Evolutionary conservation across 2,329 filamentous ascomycete species (phyloP), one percentile per base, ranked within the genome.

Genomic region (Aschersonia sp.): DNA sequence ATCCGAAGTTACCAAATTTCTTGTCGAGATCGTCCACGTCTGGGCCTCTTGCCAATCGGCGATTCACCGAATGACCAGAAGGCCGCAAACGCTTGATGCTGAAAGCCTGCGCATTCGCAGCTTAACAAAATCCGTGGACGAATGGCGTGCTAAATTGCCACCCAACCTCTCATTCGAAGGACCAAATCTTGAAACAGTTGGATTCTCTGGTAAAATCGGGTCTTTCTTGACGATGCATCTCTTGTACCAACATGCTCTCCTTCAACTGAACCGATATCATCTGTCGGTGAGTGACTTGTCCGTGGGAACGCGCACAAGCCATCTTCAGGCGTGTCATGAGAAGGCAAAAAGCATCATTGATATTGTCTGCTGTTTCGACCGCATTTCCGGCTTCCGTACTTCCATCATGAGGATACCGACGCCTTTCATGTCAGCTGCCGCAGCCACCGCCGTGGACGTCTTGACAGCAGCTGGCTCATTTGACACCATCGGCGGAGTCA

Each of bases 361-460:
- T 3, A 67, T 78, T 41, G 58, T 66, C 8, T 63, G 68, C 44
- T 62, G 59, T 14, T 56, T 75, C 30, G 63, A 69, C 30, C 60
- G 60, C 44, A 55, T 69, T 32, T 58, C 62, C 40, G 58, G 59
- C 22, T 55, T 57, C 10, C 56, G 60, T 2, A 57, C 61, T 35
- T 59, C 54, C 9, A 55, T 59, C 5, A 46, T 63, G 45, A 61
- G 55, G 45, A 70, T 75, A 41, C 72, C 76, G 0, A 75, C 72
- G n/a, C 79, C 81, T 0, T 79, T 81, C 51, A 67, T 78, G 14
- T 77, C 76, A n/a, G 77, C 76, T 52, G 72, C 75, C 5, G 71
- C 83, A 30, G 66, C 80, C 35, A 72, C 79, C 44, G 81, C 82
- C 0, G 68, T 82, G 35, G 83, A 87, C 54, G 75, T 85, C 1